Conservation (phyloP, 371 early-diverging fungal genomes). For the Apophysomyces sp. region DNA sequence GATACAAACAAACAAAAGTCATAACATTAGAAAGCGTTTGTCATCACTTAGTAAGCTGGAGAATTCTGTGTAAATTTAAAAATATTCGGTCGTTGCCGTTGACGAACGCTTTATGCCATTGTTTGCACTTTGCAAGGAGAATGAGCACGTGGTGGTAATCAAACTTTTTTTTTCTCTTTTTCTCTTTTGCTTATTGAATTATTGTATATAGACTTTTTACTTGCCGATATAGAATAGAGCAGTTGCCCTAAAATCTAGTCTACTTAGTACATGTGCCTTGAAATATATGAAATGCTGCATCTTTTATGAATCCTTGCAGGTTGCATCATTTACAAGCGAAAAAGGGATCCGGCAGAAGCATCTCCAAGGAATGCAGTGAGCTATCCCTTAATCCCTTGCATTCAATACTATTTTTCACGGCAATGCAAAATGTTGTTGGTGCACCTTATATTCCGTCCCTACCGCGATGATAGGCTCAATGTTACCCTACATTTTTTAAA, state of each 20-base stretch:
- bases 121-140: not conserved
- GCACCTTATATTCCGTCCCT: not conserved
- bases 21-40: not conserved
- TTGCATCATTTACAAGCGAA: not conserved
- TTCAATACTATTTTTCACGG: not conserved
- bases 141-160: not conserved
- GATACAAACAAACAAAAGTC: not conserved
- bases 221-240: not conserved
- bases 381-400: slow-evolving; percentile 2
- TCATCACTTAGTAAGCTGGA: not conserved
- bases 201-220: not conserved
- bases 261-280: not conserved
- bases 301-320: slow-evolving; percentile 1
- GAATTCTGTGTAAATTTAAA: not conserved
- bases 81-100: not conserved
- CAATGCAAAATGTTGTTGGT: not conserved
- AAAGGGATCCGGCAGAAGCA: not conserved
- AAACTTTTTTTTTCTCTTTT: not conserved
- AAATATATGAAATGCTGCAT: slow-evolving; percentile 2
- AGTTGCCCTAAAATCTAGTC: not conserved
- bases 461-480: not conserved
- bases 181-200: not conserved
- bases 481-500: not conserved
- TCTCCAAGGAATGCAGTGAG: not conserved
- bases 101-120: not conserved